A percentile compares a stretch with the other conserved stretches of the same genome.
phyloP scores from a whole-genome alignment of 257 asterid genomes.

The Gentiana dahurica region DNA sequence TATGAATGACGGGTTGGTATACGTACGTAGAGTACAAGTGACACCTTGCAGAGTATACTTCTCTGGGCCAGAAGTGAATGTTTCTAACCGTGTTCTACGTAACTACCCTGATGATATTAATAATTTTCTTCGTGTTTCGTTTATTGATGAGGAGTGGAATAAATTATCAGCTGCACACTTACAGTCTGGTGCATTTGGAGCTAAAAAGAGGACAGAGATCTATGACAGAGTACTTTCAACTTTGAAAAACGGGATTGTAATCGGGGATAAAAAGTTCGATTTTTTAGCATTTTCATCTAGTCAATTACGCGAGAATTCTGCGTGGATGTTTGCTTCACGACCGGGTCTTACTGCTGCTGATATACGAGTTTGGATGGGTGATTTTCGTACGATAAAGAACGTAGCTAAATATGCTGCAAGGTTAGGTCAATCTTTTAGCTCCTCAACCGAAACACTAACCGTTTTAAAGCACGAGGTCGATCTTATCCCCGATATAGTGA shows the following conservation, averaged over 20 bases:
- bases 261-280: constrained; percentile 64
- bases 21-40: constrained; percentile 72
- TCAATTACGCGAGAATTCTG: constrained; percentile 73
- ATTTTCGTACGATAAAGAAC: constrained; percentile 51
- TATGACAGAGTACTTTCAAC: constrained; percentile 56
- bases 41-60: constrained; percentile 83
- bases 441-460: constrained; percentile 65
- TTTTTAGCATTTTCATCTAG: constrained; percentile 95
- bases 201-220: constrained; percentile 35
- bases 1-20: constrained; percentile 67
- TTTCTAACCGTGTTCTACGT: constrained; percentile 81
- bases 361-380: constrained; percentile 84
- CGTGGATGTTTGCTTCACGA: constrained; percentile 88
- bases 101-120: constrained; percentile 36
- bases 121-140: constrained; percentile 82
- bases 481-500: constrained; percentile 35
- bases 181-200: constrained; percentile 27
- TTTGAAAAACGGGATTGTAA: constrained; percentile 48
- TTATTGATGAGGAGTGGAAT: constrained; percentile 84
- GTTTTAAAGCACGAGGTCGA: constrained; percentile 41
- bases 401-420: constrained; percentile 95
- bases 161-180: constrained; percentile 58
- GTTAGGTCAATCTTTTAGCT: constrained; percentile 95
- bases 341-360: constrained; percentile 29
- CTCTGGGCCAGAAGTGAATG: constrained; percentile 68